Base-by-base conservation (phyloP, 2,329 filamentous ascomycete species). In the Dissoconium aciculare region DNA sequence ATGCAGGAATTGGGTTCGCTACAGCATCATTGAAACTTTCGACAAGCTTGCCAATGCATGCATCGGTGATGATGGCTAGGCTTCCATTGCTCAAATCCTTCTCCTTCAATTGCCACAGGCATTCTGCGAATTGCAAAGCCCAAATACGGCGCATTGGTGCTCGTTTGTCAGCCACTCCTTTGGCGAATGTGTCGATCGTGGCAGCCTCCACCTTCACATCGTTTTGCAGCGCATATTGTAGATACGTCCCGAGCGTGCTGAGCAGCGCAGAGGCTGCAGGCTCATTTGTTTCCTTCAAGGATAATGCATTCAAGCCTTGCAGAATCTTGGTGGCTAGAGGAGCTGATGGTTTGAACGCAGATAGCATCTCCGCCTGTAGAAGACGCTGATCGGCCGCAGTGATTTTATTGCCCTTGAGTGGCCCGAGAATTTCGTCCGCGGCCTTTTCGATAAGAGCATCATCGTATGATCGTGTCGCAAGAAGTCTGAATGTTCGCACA, bases 201-300 rank as follows among this genome's bases (percentile, higher is more conserved):
- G 72, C 52, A 43, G 78, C 78, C 8, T 78, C 72, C 11, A 84
- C 50, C 19, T 74, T 64, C 2, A 64, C 54, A 14, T 63, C 68
- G 15, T 71, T 63, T n/a, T 66, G 56, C 11, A 94, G 51, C 21
- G 78, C 62, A 46, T 68, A 70, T 8, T 60, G 58, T 17, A 78
- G 58, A 44, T 80, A 78, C 36, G 69, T 68, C 31, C 72, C 67
- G 33, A 95, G 64, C 4, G 80, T 69, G 17, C 66, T 65, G 5
- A 84, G 73, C 53, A 93, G 83, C 6, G 80, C 74, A 25, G 71
- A 66, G 15, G 93, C 62, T 25, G 85, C 85, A 19, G 67, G 60
- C 54, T 98, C 89, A 45, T 91, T 95, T 5, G 84, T 75, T 57
- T 98, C 89, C 49, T 94, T 93, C 5, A 69, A 59, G 11, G 79